Conservation (phyloP, 2,329 filamentous ascomycete genomes). For the Neocucurbitaria cava region DNA sequence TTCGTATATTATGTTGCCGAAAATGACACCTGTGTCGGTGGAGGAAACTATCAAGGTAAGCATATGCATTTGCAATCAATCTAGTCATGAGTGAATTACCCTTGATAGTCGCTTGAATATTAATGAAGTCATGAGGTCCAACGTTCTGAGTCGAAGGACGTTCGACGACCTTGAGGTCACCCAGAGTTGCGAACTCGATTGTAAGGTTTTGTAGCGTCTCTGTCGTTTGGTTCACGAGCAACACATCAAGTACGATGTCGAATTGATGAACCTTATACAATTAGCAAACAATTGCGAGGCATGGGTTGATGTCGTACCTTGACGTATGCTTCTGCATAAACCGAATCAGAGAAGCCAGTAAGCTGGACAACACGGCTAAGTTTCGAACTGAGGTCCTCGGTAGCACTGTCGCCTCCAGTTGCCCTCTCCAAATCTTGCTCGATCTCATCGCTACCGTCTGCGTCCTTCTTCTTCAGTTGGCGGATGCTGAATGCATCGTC, state of each 20-base stretch:
- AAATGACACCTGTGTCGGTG: constrained; percentile 97
- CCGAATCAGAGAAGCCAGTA: constrained; percentile 96
- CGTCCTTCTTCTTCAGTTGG: constrained; percentile 85
- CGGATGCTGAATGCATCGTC: constrained; percentile 94
- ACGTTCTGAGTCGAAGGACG: constrained; percentile 95
- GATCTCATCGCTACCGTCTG: constrained; percentile 82
- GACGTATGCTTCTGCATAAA: constrained; percentile 98
- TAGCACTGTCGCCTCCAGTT: constrained; percentile 83
- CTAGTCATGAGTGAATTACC: constrained; percentile 66
- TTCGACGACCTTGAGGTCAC: constrained; percentile 97
- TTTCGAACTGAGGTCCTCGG: constrained; percentile 91
- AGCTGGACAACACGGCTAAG: constrained; percentile 95
- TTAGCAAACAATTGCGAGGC: constrained; percentile 10
- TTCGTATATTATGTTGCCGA: constrained; percentile 98
- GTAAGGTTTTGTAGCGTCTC: constrained; percentile 97
- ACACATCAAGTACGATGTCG: constrained; percentile 94
- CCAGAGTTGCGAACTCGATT: constrained; percentile 97
- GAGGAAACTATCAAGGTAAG: constrained; percentile 71
- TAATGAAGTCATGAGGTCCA: constrained; percentile 94
- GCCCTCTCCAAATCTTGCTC: constrained; percentile 92
- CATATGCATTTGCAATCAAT: constrained; percentile 38
- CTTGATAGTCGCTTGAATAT: constrained; percentile 98
- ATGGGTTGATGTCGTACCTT: constrained; percentile 61
- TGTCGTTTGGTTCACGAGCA: constrained; percentile 95
- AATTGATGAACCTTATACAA: constrained; percentile 77